Evolutionary conservation across 2,329 filamentous ascomycete species (phyloP).

Genomic region (Hypomyces perniciosus): DNA sequence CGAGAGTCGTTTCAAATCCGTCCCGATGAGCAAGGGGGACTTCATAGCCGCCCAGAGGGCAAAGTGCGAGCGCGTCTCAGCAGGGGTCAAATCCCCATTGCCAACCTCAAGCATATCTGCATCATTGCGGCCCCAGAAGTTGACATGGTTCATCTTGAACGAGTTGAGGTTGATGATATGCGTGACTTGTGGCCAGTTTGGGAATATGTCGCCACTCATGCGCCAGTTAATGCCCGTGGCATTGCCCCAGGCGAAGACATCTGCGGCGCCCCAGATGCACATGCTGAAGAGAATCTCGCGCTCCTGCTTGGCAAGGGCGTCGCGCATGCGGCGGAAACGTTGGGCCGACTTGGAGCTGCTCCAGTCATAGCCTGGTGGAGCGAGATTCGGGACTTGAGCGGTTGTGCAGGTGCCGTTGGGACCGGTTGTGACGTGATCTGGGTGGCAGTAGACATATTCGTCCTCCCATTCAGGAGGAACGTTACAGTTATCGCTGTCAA

Average conservation of each 20-base stretch:
- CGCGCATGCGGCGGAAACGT: constrained; percentile 46
- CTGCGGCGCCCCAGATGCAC: constrained; percentile 48
- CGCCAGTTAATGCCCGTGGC: constrained; percentile 41
- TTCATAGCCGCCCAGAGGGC: constrained; percentile 47
- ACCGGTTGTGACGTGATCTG: constrained; percentile 13
- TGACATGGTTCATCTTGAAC: constrained; percentile 36
- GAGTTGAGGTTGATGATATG: constrained; percentile 44
- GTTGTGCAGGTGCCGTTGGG: constrained; percentile 12
- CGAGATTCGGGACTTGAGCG: constrained; percentile 3
- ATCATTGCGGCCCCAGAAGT: constrained; percentile 47
- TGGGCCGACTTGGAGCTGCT: constrained; percentile 26
- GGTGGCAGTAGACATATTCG: constrained; percentile 24
- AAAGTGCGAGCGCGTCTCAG: constrained; percentile 45
- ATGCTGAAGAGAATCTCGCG: constrained; percentile 45
- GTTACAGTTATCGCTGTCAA: constrained; percentile 44
- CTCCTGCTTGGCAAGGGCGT: constrained; percentile 40
- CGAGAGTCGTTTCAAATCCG: constrained; percentile 31
- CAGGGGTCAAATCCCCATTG: constrained; percentile 39
- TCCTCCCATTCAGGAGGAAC: constrained; percentile 33
- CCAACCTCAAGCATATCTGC: constrained; percentile 47
- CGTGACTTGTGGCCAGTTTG: constrained; percentile 28
- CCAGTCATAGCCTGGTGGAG: constrained; percentile 19
- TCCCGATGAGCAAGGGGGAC: constrained; percentile 44
- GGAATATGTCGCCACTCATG: constrained; percentile 38
- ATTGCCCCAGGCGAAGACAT: constrained; percentile 45